Evolutionary conservation across 345 rosid species (phyloP).

Genomic region (Rhizophora apiculata): DNA sequence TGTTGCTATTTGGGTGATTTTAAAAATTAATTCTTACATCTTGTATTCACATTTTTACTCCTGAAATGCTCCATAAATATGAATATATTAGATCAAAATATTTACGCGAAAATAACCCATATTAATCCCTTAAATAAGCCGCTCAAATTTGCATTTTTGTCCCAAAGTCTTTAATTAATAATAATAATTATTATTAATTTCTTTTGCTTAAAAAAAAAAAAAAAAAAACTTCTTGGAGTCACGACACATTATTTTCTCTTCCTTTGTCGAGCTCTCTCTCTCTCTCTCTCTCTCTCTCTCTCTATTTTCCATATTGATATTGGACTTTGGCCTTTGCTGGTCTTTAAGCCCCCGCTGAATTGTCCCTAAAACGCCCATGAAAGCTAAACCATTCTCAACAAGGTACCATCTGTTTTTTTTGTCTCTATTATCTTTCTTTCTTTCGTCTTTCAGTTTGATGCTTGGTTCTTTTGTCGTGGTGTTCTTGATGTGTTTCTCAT

Average conservation of each 20-base stretch:
- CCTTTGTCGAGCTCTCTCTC: too few species aligned
- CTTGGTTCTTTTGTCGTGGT: background rate
- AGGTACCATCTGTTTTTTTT: constrained; percentile 6
- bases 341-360: background rate
- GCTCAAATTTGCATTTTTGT: background rate
- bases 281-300: background rate
- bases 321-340: background rate
- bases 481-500: constrained; percentile 4
- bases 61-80: too few species aligned
- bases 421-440: constrained; percentile 1
- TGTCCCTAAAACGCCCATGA: constrained; percentile 4
- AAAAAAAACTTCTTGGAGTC: constrained; percentile 2
- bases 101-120: too few species aligned
- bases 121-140: too few species aligned
- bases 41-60: too few species aligned
- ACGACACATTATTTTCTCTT: background rate
- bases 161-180: background rate
- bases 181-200: background rate
- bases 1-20: too few species aligned
- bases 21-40: too few species aligned
- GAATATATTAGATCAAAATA: too few species aligned
- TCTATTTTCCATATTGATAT: background rate
- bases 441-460: background rate
- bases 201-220: background rate
- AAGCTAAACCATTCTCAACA: constrained; percentile 12